Conservation (phyloP, 768 basidiomycete species). For the Hygrocybe punicea region DNA sequence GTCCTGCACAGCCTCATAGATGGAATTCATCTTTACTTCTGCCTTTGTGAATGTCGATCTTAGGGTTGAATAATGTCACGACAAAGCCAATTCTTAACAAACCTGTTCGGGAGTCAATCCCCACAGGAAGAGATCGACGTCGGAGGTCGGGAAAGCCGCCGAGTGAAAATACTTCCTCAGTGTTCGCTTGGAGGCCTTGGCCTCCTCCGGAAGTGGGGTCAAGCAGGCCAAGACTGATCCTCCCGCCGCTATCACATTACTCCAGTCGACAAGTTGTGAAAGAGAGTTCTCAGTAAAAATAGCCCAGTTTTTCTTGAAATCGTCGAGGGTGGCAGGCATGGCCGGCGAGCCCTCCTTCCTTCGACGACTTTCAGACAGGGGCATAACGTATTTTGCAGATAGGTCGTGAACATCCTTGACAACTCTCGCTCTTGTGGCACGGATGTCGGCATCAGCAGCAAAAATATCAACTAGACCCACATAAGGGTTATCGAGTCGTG, state of each 20-base stretch:
- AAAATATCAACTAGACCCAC: constrained; percentile 63
- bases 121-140: constrained; percentile 63
- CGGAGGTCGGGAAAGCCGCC: constrained; percentile 54
- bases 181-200: constrained; percentile 51
- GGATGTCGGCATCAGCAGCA: constrained; percentile 45
- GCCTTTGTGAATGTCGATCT: constrained; percentile 35
- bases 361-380: constrained; percentile 42
- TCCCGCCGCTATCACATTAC: constrained; percentile 60
- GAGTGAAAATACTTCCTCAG: constrained; percentile 58
- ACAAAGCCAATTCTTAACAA: constrained; percentile 3
- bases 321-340: constrained; percentile 49
- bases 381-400: constrained; percentile 50
- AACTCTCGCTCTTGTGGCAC: constrained; percentile 49
- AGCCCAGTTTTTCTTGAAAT: constrained; percentile 62
- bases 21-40: constrained; percentile 54
- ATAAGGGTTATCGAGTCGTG: constrained; percentile 44
- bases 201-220: constrained; percentile 45
- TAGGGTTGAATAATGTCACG: background rate
- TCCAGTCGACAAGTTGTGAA: constrained; percentile 58
- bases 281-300: constrained; percentile 62
- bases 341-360: constrained; percentile 49
- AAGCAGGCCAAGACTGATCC: constrained; percentile 60
- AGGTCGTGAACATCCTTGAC: constrained; percentile 45
- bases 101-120: constrained; percentile 55
- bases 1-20: constrained; percentile 63